Percentiles rank a stretch among this genome's conserved stretches.
Evolutionary conservation across 371 early-diverging fungal genomes (phyloP).

Genomic region (Mortierella sp.): DNA sequence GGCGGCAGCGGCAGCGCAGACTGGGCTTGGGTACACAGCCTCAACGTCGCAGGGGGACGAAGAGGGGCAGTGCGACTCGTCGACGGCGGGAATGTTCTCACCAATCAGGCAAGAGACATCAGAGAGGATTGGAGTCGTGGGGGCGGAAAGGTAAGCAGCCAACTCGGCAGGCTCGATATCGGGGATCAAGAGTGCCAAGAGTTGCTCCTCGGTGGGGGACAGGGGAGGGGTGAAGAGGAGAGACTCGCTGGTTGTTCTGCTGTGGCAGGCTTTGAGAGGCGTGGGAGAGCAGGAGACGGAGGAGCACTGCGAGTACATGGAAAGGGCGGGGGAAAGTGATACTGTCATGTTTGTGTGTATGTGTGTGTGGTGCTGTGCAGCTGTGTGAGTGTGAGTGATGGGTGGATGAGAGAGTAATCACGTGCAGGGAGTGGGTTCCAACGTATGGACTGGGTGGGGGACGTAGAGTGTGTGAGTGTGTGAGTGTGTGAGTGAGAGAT

Average conservation of each 20-base stretch:
- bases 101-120: constrained; percentile 47
- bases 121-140: constrained; percentile 37
- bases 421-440: neutral
- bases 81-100: constrained; percentile 13
- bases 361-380: constrained; percentile 1
- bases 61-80: neutral
- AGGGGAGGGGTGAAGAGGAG: constrained; percentile 52
- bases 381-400: neutral
- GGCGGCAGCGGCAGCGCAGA: constrained; percentile 49
- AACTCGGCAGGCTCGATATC: constrained; percentile 52
- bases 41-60: constrained; percentile 10
- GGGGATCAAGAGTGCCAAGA: constrained; percentile 50
- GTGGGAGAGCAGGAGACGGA: constrained; percentile 3
- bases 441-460: no score
- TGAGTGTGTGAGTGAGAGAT: no score
- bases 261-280: constrained; percentile 11
- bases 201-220: constrained; percentile 50
- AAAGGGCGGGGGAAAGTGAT: constrained; percentile 19
- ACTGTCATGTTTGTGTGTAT: constrained; percentile 7
- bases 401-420: neutral
- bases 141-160: constrained; percentile 48
- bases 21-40: constrained; percentile 50
- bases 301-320: constrained; percentile 7
- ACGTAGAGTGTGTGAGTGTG: no score
- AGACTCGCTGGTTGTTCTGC: constrained; percentile 33